These are phyloP conservation scores for Fomitopsis serialis DNA, from an alignment of 768 basidiomycete genomes.

Conservation along the genomic window DNA sequence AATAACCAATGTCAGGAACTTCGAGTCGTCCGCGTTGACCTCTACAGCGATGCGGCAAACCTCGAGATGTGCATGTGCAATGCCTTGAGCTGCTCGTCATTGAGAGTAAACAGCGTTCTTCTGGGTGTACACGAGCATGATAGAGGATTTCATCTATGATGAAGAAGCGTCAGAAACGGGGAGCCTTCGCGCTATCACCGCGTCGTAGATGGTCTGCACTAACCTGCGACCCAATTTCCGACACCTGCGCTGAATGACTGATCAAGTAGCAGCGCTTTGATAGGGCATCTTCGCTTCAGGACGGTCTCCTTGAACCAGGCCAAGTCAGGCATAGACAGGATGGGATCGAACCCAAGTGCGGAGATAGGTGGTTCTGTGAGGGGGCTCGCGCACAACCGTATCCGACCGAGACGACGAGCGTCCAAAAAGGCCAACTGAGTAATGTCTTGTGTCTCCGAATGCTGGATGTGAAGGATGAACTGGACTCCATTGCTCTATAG, in stretches of 20 bases:
- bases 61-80: constrained; percentile 49
- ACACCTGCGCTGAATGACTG: constrained; percentile 79
- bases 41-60: constrained; percentile 60
- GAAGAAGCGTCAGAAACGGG: too few species aligned
- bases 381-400: constrained; percentile 57
- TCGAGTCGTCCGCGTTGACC: constrained; percentile 62
- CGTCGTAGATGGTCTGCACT: constrained; percentile 10
- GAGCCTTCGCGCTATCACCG: too few species aligned
- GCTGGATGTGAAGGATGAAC: constrained; percentile 61
- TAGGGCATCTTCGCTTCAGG: constrained; percentile 52
- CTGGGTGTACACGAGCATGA: constrained; percentile 69
- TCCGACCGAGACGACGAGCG: constrained; percentile 63
- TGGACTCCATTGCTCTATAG: constrained; percentile 16
- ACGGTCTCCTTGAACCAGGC: constrained; percentile 44
- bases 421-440: constrained; percentile 67
- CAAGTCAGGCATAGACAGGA: constrained; percentile 58
- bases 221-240: constrained; percentile 80
- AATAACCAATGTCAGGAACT: constrained; percentile 72
- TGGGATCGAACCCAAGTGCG: constrained; percentile 71
- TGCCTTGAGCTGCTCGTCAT: constrained; percentile 39
- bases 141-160: constrained; percentile 69
- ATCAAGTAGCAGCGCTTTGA: constrained; percentile 73
- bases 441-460: constrained; percentile 28
- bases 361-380: constrained; percentile 64
- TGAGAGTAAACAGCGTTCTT: constrained; percentile 54